Evolutionary conservation across 2,329 filamentous ascomycete genomes (phyloP).

Genomic region (Diplodia seriata): DNA sequence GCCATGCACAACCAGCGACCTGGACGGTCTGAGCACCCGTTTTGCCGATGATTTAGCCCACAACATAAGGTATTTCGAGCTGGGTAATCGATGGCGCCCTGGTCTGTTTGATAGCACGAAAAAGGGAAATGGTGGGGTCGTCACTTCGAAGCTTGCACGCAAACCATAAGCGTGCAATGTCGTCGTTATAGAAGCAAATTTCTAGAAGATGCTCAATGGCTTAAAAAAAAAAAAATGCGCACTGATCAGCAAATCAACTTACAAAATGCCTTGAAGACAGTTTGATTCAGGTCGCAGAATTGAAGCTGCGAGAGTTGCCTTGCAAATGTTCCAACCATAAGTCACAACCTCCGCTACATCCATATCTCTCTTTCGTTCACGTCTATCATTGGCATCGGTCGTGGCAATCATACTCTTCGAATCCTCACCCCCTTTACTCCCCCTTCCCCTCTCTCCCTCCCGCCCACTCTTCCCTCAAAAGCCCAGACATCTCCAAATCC

Average conservation of each 20-base stretch:
- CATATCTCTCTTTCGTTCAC: neutral
- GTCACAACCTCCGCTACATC: too few relatives aligned
- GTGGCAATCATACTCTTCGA: too few relatives aligned
- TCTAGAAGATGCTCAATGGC: too few relatives aligned
- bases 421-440: neutral
- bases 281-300: too few relatives aligned
- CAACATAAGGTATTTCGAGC: neutral
- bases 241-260: too few relatives aligned
- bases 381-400: neutral
- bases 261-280: too few relatives aligned
- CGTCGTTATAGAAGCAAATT: neutral
- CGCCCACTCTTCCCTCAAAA: constrained; percentile 40
- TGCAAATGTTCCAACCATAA: too few relatives aligned
- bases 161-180: constrained; percentile 26
- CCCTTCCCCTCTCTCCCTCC: neutral
- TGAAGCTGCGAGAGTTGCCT: neutral
- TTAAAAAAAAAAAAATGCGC: too few relatives aligned
- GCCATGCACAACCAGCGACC: neutral
- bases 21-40: neutral
- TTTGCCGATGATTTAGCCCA: constrained; percentile 7
- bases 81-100: neutral
- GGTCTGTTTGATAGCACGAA: neutral
- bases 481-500: constrained; percentile 46
- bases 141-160: constrained; percentile 1
- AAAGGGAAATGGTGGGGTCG: neutral